phyloP scores from a whole-genome alignment of 768 basidiomycete species.

The Dictyophora rubrovolvata region DNA sequence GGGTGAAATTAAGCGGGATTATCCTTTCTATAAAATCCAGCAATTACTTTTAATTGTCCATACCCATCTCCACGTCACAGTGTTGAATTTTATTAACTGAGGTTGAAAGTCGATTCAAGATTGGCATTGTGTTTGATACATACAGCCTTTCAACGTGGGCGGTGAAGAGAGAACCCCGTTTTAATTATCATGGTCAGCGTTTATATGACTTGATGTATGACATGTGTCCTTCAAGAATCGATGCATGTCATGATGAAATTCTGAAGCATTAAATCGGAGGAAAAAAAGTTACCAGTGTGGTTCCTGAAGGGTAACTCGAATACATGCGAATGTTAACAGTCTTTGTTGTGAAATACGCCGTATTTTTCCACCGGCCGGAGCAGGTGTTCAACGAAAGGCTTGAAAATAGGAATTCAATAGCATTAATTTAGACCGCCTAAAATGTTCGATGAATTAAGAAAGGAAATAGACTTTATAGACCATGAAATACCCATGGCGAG shows the following conservation, averaged over 20 bases:
- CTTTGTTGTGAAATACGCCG: too few relatives aligned
- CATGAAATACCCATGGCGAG: not conserved
- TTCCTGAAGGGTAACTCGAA: not conserved
- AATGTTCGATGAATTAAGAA: not conserved
- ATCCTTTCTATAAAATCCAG: not conserved
- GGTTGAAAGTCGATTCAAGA: not conserved
- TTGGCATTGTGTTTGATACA: not conserved
- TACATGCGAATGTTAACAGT: too few relatives aligned
- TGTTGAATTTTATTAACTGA: not conserved
- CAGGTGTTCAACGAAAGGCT: not conserved
- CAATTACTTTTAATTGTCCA: too few relatives aligned
- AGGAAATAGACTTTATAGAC: not conserved
- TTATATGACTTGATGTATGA: not conserved
- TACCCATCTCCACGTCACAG: not conserved
- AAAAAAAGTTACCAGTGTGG: not conserved
- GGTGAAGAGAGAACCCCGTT: not conserved
- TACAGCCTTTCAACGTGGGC: not conserved
- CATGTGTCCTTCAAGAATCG: not conserved
- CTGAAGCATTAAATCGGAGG: not conserved
- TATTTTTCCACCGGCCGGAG: not conserved
- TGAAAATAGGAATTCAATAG: not conserved
- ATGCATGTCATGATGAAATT: not conserved
- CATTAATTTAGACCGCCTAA: not conserved
- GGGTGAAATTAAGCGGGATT: too few relatives aligned
- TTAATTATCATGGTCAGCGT: too few relatives aligned